These are phyloP conservation scores for Penicillium italicum DNA, from an alignment of 2,329 filamentous ascomycete genomes.

Conservation along the genomic window DNA sequence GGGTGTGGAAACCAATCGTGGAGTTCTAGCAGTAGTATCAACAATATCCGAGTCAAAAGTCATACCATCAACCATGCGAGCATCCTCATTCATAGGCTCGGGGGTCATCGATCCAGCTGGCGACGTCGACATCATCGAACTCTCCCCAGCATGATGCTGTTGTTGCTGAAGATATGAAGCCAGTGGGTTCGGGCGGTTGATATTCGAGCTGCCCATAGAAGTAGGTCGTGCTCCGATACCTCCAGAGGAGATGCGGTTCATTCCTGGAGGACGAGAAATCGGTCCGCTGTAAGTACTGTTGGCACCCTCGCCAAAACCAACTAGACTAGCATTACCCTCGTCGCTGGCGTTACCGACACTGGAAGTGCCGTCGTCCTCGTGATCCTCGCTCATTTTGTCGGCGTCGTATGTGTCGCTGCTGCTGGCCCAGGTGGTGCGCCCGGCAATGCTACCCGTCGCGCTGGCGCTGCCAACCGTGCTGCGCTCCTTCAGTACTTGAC, in stretches of 20 bases:
- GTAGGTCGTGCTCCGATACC: constrained; percentile 32
- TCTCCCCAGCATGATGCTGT: constrained; percentile 29
- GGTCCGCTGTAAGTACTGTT: constrained; percentile 79
- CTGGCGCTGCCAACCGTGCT: constrained; percentile 90
- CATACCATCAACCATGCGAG: constrained; percentile 65
- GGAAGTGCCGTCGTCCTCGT: constrained; percentile 60
- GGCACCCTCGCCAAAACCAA: constrained; percentile 90
- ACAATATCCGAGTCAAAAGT: constrained; percentile 60
- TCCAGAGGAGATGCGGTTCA: constrained; percentile 36
- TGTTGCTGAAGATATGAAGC: constrained; percentile 28
- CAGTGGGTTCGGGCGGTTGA: constrained; percentile 31
- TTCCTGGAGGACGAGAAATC: constrained; percentile 58
- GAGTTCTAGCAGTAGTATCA: constrained; percentile 61
- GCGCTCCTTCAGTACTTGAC: constrained; percentile 68
- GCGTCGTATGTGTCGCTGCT: constrained; percentile 57
- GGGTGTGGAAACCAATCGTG: constrained; percentile 47
- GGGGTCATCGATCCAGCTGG: constrained; percentile 39
- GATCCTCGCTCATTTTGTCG: constrained; percentile 61
- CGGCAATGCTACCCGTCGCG: constrained; percentile 70
- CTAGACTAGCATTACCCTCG: constrained; percentile 76
- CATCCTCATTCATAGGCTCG: constrained; percentile 48
- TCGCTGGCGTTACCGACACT: constrained; percentile 79
- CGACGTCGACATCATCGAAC: constrained; percentile 41
- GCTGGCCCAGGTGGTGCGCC: constrained; percentile 65
- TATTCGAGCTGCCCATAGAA: constrained; percentile 39